Conservation (phyloP, 257 asterid genomes). For the Eucommia ulmoides region DNA sequence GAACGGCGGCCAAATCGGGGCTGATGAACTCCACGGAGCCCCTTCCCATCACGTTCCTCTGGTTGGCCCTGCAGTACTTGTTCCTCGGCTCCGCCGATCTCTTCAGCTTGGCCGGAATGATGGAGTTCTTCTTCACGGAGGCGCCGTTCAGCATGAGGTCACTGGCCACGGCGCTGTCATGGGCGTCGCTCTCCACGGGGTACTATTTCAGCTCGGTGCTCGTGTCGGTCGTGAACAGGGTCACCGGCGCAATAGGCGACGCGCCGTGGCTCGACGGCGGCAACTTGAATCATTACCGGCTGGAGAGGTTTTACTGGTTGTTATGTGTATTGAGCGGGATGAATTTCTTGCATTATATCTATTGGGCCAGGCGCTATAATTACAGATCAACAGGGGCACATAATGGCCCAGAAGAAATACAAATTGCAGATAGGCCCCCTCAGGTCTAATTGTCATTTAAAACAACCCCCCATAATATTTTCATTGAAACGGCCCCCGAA, state of each 20-base stretch:
- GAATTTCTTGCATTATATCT: too few species aligned
- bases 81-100: neutral
- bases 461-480: too few species aligned
- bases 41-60: neutral
- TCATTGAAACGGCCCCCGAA: too few species aligned
- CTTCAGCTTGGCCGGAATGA: neutral
- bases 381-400: neutral
- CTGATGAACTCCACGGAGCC: neutral
- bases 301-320: neutral
- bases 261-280: neutral
- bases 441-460: too few species aligned
- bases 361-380: neutral
- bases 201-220: neutral
- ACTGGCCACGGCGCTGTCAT: neutral
- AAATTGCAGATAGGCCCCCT: too few species aligned
- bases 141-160: neutral
- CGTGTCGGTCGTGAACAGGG: neutral
- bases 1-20: neutral
- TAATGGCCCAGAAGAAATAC: too few species aligned
- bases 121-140: neutral
- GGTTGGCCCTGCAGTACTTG: neutral
- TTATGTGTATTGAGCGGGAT: neutral
- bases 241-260: neutral
- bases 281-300: neutral
- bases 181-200: neutral